Base-by-base conservation (phyloP, 2,329 filamentous ascomycete genomes). In the Pezicula carpinea region DNA sequence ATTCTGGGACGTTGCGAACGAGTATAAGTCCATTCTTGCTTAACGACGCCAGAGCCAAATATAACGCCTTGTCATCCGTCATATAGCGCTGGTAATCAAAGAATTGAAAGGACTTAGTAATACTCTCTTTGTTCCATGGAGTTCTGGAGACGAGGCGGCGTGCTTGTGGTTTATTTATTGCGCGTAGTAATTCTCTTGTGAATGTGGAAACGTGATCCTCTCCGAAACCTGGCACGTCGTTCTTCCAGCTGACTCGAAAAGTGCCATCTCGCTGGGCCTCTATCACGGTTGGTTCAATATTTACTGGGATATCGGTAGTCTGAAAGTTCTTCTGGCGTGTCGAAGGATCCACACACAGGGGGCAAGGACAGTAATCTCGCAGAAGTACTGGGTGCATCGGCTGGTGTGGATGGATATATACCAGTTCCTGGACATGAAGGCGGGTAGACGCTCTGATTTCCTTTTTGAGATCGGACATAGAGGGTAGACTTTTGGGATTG, bases 51-150 rank as follows among this genome's bases (percentile, higher is more conserved):
- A 96, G 70, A 3, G 80, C 83, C 3, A 71, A 63, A 58, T 75
- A 77, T 47, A 95, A 81, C 1, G 70, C 71, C 0, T 65, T 59
- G 40, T 79, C 79, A 15, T 68, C 60, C 1, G 67, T 63, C 74
- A 95, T 85, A 67, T 89, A 96, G 33, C 83, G 80, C 0, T 79
- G 60, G 66, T 86, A 96, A 45, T 81, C 72, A 36, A 93, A 71
- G 65, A 77, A 81, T 41, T 71, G 67, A 10, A 81, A 69, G n/a
- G 74, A 65, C 6, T 58, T 56, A 14, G 68, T 65, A 53, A 78
- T 76, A 15, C 67, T 68, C 1, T 63, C 54, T 13, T 64, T 60
- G 39, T 73, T 61, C 78, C 77, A 80, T 1, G 63, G 56, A 6
- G 75, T 71, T 10, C 57, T 52, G 13, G 26, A 14, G n/a, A 18